Evolutionary conservation across 768 basidiomycete species (phyloP), one percentile per base, ranked within the genome.

Genomic region (Suillus weaverae): DNA sequence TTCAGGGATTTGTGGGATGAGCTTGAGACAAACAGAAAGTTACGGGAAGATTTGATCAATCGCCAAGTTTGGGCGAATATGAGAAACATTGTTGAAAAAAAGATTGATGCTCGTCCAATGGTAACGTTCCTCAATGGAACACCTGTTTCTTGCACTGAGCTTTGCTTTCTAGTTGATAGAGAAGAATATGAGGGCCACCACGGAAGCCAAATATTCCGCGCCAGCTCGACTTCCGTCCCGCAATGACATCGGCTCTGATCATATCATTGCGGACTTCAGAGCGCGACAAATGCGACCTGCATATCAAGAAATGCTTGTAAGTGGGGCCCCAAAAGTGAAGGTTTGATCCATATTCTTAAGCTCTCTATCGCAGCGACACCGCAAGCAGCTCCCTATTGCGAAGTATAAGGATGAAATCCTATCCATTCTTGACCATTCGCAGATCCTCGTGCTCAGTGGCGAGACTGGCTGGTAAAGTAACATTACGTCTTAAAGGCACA

Each of bases 1-100:
- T 97, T 90, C 76, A 85, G 95, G 66, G 91, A 95, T 74, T 79
- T 99, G 20, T 99, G 97, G 97, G 90, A 93, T 62, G 93, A 96
- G 74, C 78, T 98, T 18, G 95, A 95, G 70, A 73, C 69, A 4
- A 77, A 80, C 33, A 83, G 92, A 69, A 91, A 89, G 69, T 65
- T 70, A 7, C 79, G 79, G 38, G 88, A 90, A 62, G 88, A 94
- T 65, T 73, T 72, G 22, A 82, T 79, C 22, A 95, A 96, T 72
- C 80, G 92, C 36, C 76, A 74, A 9, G 76, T 88, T 13, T 96
- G 97, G 94, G 81, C 81, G 7, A 88, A 84, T 63, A 74, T 97
- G 59, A 81, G 84, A 64, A 76, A 73, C 18, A 85, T 97, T 22
- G 72, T 91, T n/a, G 84, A 86, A 61, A 73, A 80, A n/a, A 93